Evolutionary conservation across 2,329 filamentous ascomycete genomes (phyloP).

Genomic region (Dendryphion nanum): DNA sequence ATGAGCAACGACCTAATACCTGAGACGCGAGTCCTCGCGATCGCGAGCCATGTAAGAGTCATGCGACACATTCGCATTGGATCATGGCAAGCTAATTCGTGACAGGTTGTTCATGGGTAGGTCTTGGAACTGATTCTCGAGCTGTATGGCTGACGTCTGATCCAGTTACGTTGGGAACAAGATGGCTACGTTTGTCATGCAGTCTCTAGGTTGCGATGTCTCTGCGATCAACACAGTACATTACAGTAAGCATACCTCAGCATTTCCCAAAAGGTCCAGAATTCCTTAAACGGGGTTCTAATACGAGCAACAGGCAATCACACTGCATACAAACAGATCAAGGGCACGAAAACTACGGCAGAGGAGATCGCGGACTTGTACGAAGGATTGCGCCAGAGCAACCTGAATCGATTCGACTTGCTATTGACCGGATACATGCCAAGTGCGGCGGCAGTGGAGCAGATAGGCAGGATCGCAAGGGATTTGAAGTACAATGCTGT

Average conservation of each 20-base stretch:
- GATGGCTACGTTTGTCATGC: slow-evolving; percentile 92
- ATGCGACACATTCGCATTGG: too few species aligned
- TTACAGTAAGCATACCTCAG: slow-evolving; percentile 67
- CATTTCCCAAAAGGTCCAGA: neutral
- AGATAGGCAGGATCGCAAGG: slow-evolving; percentile 78
- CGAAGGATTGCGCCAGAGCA: slow-evolving; percentile 76
- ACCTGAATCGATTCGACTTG: slow-evolving; percentile 87
- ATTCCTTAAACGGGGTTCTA: slow-evolving; percentile 4
- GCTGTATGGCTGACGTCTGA: slow-evolving; percentile 20
- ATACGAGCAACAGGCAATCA: slow-evolving; percentile 70
- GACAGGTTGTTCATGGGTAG: slow-evolving; percentile 72
- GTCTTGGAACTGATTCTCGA: slow-evolving; percentile 31
- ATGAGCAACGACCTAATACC: slow-evolving; percentile 50
- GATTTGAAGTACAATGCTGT: slow-evolving; percentile 70
- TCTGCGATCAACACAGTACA: slow-evolving; percentile 94
- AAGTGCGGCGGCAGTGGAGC: slow-evolving; percentile 77
- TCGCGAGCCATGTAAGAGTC: slow-evolving; percentile 87
- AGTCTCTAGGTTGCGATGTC: slow-evolving; percentile 90
- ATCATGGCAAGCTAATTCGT: slow-evolving; percentile 24
- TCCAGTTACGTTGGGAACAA: slow-evolving; percentile 94
- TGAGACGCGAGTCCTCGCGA: slow-evolving; percentile 72
- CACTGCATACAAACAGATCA: slow-evolving; percentile 86
- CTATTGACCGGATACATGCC: slow-evolving; percentile 95
- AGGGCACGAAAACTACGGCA: slow-evolving; percentile 77
- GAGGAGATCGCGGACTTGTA: slow-evolving; percentile 83